Percentiles rank a stretch among this genome's conserved stretches.
Evolutionary conservation across 352 stramenopile genomes (phyloP).

Genomic region (Phytophthora agathidicida): DNA sequence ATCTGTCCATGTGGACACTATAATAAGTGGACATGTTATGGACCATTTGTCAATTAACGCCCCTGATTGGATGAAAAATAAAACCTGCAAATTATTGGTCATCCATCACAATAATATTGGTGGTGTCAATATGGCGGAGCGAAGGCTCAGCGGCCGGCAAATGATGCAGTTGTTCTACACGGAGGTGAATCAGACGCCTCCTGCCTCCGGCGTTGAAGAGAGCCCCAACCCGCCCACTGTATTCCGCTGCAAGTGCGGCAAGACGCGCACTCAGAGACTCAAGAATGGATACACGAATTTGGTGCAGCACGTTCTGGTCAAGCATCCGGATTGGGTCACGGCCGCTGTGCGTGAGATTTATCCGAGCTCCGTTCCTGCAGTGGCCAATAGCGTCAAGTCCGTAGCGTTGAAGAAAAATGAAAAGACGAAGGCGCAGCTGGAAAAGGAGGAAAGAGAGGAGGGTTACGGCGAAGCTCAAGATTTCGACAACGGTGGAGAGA

Average conservation of each 20-base stretch:
- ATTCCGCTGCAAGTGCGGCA: constrained; percentile 73
- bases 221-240: constrained; percentile 15
- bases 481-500: neutral
- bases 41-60: neutral
- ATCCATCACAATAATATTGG: constrained; percentile 3
- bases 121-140: constrained; percentile 16
- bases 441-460: neutral
- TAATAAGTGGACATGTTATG: constrained; percentile 7
- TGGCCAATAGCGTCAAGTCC: constrained; percentile 23
- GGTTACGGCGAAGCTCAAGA: neutral
- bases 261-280: constrained; percentile 55
- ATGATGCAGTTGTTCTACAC: constrained; percentile 61
- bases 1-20: neutral
- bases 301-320: constrained; percentile 67
- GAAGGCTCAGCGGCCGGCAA: constrained; percentile 46
- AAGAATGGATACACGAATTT: constrained; percentile 68
- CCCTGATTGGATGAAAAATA: constrained; percentile 18
- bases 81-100: constrained; percentile 3
- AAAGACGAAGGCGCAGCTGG: constrained; percentile 3
- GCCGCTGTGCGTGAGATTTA: constrained; percentile 27
- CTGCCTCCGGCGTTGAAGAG: neutral
- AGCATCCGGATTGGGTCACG: constrained; percentile 65
- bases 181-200: constrained; percentile 16
- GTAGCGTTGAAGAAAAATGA: constrained; percentile 9
- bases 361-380: constrained; percentile 23